Evolutionary conservation across 2,329 filamentous ascomycete genomes (phyloP), one percentile per base, ranked within the genome.

Genomic region (Fusarium paranaense): DNA sequence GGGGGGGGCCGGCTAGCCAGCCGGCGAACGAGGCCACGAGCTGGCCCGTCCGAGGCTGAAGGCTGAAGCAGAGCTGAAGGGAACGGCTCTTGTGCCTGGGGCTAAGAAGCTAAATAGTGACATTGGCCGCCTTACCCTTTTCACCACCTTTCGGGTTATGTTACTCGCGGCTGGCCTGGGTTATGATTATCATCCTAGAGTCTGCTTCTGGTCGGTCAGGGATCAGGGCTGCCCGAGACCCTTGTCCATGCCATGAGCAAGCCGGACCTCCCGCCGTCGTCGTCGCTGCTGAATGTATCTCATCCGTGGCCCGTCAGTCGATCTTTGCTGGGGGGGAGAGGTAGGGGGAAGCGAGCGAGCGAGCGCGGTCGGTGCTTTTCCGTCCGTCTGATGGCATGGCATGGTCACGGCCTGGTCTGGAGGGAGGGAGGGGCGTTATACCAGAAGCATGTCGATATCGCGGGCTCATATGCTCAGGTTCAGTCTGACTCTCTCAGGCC

Each of bases 301-400:
- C 63, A 71, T 76, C 75, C 72, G 62, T 70, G 74, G 66, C 65
- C 72, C 64, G 70, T 78, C 75, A 77, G 76, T 77, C 76, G 76
- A 78, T 78, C 76, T 71, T 52, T 71, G 66, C 70, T 66, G 63
- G 72, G 75, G 70, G 33, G 20, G n/a, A 32, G 37, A 40, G 60
- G 56, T 69, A 27, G 40, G 40, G 40, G 40, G 40, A 45, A 45
- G 40, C 38, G n/a, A 42, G 38, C n/a, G 11, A 42, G 35, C 35
- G 35, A 37, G 35, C 35, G 40, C 40, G 25, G 42, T 47, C 42
- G 42, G 42, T 61, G 66, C 65, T 69, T 64, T 33, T 62, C 58
- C 73, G 66, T 47, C 50, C 66, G 59, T 40, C 62, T 61, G 59
- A 59, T 72, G 58, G 30, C 38, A 45, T 45, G 40, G n/a, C 40